Base-by-base conservation (phyloP, 2,329 filamentous ascomycete species). In the Sordariomycetes sp. region DNA sequence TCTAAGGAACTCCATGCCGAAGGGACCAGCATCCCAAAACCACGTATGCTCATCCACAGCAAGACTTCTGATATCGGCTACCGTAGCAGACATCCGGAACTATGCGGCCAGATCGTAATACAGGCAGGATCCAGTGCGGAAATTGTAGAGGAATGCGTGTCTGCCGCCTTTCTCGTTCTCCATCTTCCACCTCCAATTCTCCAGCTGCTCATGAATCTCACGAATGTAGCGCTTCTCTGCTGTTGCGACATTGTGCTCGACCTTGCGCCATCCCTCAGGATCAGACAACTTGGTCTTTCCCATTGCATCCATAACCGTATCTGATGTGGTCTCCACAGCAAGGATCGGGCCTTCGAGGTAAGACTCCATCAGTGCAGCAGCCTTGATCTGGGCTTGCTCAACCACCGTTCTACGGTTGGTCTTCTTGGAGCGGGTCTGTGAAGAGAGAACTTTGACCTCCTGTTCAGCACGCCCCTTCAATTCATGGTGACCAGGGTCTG, bases 91-190 rank as follows among this genome's bases (percentile, higher is more conserved):
- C n/a, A n/a, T n/a, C n/a, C n/a, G n/a, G n/a, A n/a, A n/a, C n/a
- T 17, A 30, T 30, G 28, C 28, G 15, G 28, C 21, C 28, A 95
- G 59, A 57, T 94, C 86, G 55, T 94, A 94, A 52, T 90, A 86
- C 32, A 94, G 71, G 53, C 85, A 88, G 39, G 72, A 79, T 0
- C 82, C 84, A 8, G 86, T 93, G 39, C 87, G 70, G 48, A 93
- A 94, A 49, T 94, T 94, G 59, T 94, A 94, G 34, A 95, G 73
- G 58, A 94, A 94, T 9, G 85, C 83, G 53, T 88, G 84, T 30
- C 74, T 71, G 17, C 71, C 70, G 8, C 68, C 72, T 5, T 66
- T 54, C 42, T 64, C 64, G 39, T 44, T 59, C 63, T 63, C 70
- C 59, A 65, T 78, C 66, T 53, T 71, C 59, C 43, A 65, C 57